Evolutionary conservation across 192 early-diverging fungal genomes (phyloP), one percentile per base, ranked within the genome.

Genomic region (Rhizophagus sp.): DNA sequence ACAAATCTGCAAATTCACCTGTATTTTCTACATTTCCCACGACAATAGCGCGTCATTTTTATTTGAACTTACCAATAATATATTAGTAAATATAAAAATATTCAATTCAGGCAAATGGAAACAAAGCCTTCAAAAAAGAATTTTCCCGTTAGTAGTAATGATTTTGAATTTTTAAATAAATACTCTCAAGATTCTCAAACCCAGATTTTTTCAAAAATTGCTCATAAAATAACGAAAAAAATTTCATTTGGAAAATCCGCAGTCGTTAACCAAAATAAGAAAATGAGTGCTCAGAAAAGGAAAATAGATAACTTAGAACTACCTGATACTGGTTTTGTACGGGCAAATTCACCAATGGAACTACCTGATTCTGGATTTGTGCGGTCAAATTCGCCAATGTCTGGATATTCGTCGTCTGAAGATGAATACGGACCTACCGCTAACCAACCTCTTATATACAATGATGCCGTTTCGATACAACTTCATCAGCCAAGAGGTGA

Each of bases 401-500:
- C 64, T 65, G 64, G 4, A 27, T 44, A 73, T 5, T 73, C 44
- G 2, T 49, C 71, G 0, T 73, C 72, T 11, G 72, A 73, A 2
- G 72, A 73, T 13, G 72, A 73, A 13, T 30, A 10, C 3, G 47
- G 30, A 39, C 10, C 47, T 50, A 27, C 41, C 13, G 47, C 39
- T 57, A 44, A 12, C 15, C 47, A 41, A 70, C 34, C 68, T n/a
- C n/a, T 44, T 13, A 73, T 73, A 41, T 44, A 57, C 27, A 73
- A 73, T 33, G 72, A 73, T 73, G 30, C 72, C 7, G 72, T 73
- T 50, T 73, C 47, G 3, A 27, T 65, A 44, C 30, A 52, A 44
- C 72, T 50, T 73, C 41, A 73, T 22, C 72, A 52, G 50, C 47
- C 19, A 49, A 19, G 47, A 73, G 30, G n/a, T 73, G 72, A 73